These are phyloP conservation scores for Alternaria sp. DNA, from an alignment of 2,329 filamentous ascomycete genomes.

Conservation along the genomic window DNA sequence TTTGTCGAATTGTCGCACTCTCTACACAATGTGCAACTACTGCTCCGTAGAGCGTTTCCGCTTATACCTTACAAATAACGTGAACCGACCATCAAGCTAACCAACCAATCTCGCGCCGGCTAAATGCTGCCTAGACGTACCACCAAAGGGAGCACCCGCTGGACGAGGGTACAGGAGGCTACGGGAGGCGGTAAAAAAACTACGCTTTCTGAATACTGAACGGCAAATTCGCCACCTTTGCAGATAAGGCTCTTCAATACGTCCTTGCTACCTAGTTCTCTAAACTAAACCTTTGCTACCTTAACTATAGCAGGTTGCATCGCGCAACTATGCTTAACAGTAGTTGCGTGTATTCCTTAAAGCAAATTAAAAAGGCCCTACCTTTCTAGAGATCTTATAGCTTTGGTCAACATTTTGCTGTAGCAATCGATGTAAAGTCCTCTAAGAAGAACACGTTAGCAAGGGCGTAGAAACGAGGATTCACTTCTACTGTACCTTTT, in stretches of 20 bases:
- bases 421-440: slow-evolving; percentile 16
- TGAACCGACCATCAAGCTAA: no score
- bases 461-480: slow-evolving; percentile 20
- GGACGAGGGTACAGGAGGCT: not conserved
- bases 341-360: slow-evolving; percentile 24
- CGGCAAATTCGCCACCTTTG: slow-evolving; percentile 19
- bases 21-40: no score
- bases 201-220: slow-evolving; percentile 8
- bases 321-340: not conserved
- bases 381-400: slow-evolving; percentile 15
- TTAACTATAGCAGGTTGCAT: slow-evolving; percentile 19
- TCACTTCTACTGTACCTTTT: slow-evolving; percentile 11
- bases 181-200: slow-evolving; percentile 1
- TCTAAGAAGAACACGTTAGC: slow-evolving; percentile 26
- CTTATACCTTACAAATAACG: no score
- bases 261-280: slow-evolving; percentile 15
- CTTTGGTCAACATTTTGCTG: slow-evolving; percentile 16
- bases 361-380: slow-evolving; percentile 20
- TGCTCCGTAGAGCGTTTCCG: no score
- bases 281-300: slow-evolving; percentile 10
- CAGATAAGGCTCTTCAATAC: slow-evolving; percentile 16
- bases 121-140: not conserved
- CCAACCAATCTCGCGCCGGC: no score
- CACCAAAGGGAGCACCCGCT: not conserved
- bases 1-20: no score